Evolutionary conservation across 2,329 filamentous ascomycete species (phyloP).

Genomic region (Arthrobotrys megalospora): DNA sequence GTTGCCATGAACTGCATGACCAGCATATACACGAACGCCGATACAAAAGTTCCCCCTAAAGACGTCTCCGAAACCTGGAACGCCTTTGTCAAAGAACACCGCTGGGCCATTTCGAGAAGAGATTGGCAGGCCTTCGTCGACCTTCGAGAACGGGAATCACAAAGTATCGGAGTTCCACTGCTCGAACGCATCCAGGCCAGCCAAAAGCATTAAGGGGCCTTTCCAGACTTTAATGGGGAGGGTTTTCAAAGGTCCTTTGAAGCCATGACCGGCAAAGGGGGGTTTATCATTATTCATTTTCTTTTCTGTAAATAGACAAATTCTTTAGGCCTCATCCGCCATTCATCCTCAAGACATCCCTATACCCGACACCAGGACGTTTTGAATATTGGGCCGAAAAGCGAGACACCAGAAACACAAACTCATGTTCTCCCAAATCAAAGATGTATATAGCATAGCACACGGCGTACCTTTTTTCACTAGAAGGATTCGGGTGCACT

Average conservation of each 20-base stretch:
- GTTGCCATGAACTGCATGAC: slow-evolving; percentile 30
- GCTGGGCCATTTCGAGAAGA: slow-evolving; percentile 25
- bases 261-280: slow-evolving; percentile 1
- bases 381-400: slow-evolving; percentile 23
- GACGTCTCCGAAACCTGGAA: slow-evolving; percentile 17
- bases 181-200: slow-evolving; percentile 14
- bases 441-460: slow-evolving; percentile 30
- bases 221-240: neutral
- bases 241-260: slow-evolving; percentile 4
- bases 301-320: slow-evolving; percentile 22
- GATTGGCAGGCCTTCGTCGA: slow-evolving; percentile 24
- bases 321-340: slow-evolving; percentile 19
- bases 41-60: slow-evolving; percentile 21
- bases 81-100: slow-evolving; percentile 20
- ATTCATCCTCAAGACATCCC: slow-evolving; percentile 13
- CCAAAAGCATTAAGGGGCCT: neutral
- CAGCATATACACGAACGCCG: slow-evolving; percentile 32
- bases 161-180: slow-evolving; percentile 1
- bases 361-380: slow-evolving; percentile 16
- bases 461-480: slow-evolving; percentile 20
- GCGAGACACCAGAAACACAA: slow-evolving; percentile 21
- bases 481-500: slow-evolving; percentile 29
- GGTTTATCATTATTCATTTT: slow-evolving; percentile 7
- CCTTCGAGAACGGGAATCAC: slow-evolving; percentile 16
- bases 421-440: slow-evolving; percentile 10